Conservation (phyloP, 176 grass and related monocot species). For the Melocanna baccifera region DNA sequence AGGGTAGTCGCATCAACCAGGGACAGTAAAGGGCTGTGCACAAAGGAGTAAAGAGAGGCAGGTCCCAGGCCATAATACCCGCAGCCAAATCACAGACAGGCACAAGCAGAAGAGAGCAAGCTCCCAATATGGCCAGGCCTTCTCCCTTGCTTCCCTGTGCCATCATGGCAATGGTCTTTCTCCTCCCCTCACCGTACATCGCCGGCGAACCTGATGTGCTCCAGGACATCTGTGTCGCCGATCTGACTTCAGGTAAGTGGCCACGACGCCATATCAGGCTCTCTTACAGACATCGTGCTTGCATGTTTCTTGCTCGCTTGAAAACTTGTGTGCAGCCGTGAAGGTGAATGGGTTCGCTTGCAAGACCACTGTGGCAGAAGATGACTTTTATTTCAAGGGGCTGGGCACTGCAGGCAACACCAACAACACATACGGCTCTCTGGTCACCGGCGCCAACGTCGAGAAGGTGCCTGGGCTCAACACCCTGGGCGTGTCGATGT, state of each 20-base stretch:
- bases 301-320: background rate
- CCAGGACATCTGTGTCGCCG: slow-evolving; percentile 52
- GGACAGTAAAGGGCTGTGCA: background rate
- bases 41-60: slow-evolving; percentile 18
- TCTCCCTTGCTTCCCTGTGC: background rate
- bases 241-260: slow-evolving; percentile 33
- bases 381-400: slow-evolving; percentile 36
- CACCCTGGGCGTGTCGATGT: slow-evolving; percentile 40
- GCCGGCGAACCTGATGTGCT: slow-evolving; percentile 41
- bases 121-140: slow-evolving; percentile 2
- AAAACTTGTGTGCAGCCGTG: background rate
- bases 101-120: background rate
- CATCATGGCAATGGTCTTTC: background rate
- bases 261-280: background rate
- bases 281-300: background rate
- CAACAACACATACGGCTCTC: slow-evolving; percentile 7
- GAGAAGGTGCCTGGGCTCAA: slow-evolving; percentile 37
- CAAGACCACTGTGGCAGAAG: slow-evolving; percentile 9
- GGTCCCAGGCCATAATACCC: slow-evolving; percentile 29
- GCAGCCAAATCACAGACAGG: background rate
- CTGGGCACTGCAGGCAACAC: slow-evolving; percentile 24
- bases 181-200: background rate
- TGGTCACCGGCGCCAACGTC: slow-evolving; percentile 35
- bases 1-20: slow-evolving; percentile 1
- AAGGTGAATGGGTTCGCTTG: slow-evolving; percentile 42